Conservation (phyloP, 2,329 filamentous ascomycete genomes). For the Zasmidium citrigriseum region DNA sequence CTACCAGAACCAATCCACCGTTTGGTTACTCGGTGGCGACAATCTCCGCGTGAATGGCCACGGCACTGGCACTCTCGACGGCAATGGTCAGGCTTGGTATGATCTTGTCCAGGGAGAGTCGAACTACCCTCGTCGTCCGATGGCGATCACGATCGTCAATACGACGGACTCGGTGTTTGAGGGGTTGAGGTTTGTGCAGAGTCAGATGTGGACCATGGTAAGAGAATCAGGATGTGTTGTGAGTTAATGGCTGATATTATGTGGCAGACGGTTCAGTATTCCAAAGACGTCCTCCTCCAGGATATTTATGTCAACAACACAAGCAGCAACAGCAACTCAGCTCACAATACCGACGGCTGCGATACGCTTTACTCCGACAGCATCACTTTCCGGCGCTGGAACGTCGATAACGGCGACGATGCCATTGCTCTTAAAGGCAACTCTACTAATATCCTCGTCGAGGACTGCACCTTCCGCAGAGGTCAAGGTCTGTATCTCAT, state of each 20-base stretch:
- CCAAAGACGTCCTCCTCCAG: conserved; percentile 48
- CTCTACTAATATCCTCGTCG: conserved; percentile 53
- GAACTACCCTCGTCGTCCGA: conserved; percentile 42
- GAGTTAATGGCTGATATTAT: too few relatives aligned
- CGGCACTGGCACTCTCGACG: conserved; percentile 56
- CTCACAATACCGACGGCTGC: conserved; percentile 50
- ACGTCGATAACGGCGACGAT: conserved; percentile 55
- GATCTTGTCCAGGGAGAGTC: conserved; percentile 43
- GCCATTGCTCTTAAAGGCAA: conserved; percentile 50
- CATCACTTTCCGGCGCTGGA: conserved; percentile 53
- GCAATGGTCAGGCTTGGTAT: conserved; percentile 59
- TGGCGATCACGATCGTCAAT: conserved; percentile 53
- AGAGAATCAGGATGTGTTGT: too few relatives aligned
- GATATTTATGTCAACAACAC: conserved; percentile 57
- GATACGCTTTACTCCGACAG: conserved; percentile 56
- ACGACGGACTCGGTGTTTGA: conserved; percentile 51
- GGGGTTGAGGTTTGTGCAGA: conserved; percentile 54
- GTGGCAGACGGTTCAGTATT: too few relatives aligned
- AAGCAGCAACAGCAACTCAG: conserved; percentile 21
- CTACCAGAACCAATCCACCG: conserved; percentile 58
- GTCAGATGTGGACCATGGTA: conserved; percentile 61
- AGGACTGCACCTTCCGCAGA: conserved; percentile 49
- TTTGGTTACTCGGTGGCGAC: conserved; percentile 57
- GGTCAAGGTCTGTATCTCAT: conserved; percentile 50
- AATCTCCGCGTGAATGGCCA: conserved; percentile 52